A percentile compares a stretch with the other conserved stretches of the same genome.
Conservation (phyloP, 352 stramenopile genomes). For the Elongisporangium undulatum region DNA sequence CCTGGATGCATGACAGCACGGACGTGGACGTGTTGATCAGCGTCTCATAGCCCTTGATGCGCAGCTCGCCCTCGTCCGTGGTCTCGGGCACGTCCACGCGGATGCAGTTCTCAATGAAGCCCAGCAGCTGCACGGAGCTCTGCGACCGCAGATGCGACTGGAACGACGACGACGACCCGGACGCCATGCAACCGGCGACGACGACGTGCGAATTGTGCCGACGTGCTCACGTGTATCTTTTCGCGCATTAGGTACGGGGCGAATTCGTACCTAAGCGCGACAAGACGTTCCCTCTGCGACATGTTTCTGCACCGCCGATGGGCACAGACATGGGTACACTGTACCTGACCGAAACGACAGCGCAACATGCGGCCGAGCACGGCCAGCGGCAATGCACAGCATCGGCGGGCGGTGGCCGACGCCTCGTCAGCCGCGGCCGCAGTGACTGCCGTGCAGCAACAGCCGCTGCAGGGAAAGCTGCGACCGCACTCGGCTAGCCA, state of each 20-base stretch:
- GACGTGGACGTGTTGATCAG: conserved; percentile 62
- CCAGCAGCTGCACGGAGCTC: conserved; percentile 82
- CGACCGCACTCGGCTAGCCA: conserved; percentile 27
- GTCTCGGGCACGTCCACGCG: conserved; percentile 37
- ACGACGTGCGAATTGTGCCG: neutral
- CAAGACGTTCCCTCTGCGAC: neutral
- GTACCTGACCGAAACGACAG: conserved; percentile 1
- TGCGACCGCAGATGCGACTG: conserved; percentile 46
- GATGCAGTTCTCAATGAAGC: conserved; percentile 67
- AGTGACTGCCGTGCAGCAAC: conserved; percentile 5
- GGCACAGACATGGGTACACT: neutral
- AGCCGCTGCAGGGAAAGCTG: conserved; percentile 25
- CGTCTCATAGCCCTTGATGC: conserved; percentile 69
- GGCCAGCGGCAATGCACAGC: neutral
- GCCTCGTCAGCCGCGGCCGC: conserved; percentile 2
- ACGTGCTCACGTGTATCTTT: neutral
- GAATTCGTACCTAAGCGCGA: neutral
- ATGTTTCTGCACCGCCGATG: neutral
- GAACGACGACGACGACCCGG: conserved; percentile 3
- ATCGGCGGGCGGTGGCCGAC: neutral
- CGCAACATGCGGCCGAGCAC: conserved; percentile 5
- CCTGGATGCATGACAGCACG: conserved; percentile 71
- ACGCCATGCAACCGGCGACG: neutral
- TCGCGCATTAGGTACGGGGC: neutral
- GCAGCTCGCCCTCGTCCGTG: conserved; percentile 63